Percentiles rank a stretch among this genome's conserved stretches.
Evolutionary conservation across 768 basidiomycete genomes (phyloP).

Genomic region (Mrakia hoshinonis): DNA sequence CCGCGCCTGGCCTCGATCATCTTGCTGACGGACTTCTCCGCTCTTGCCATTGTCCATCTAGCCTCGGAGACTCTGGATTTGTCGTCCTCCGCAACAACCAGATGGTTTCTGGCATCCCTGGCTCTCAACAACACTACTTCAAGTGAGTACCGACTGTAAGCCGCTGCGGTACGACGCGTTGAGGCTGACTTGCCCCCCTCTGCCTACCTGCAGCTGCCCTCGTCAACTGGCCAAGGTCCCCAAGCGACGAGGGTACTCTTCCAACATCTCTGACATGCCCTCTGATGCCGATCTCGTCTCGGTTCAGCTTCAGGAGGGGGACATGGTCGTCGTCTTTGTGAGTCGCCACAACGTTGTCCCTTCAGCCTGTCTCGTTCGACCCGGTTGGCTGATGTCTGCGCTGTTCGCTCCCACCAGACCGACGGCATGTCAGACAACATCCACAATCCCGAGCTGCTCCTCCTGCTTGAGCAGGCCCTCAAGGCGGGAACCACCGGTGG

Average conservation of each 20-base stretch:
- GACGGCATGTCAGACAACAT: constrained; percentile 42
- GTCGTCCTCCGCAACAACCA: constrained; percentile 35
- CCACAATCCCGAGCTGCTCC: constrained; percentile 32
- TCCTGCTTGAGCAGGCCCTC: constrained; percentile 16
- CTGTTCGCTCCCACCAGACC: constrained; percentile 32
- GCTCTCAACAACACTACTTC: constrained; percentile 28
- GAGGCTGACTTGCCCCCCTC: background rate
- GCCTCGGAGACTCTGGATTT: constrained; percentile 41
- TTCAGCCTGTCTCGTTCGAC: background rate
- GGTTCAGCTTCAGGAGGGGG: constrained; percentile 32
- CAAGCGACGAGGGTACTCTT: background rate
- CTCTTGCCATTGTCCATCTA: constrained; percentile 26
- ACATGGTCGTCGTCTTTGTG: constrained; percentile 38
- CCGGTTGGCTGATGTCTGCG: background rate
- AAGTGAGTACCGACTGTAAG: background rate
- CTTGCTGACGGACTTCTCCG: background rate
- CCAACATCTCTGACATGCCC: constrained; percentile 35
- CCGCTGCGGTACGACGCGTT: constrained; percentile 31
- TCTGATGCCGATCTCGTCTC: constrained; percentile 34
- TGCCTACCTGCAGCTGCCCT: constrained; percentile 33
- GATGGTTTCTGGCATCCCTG: constrained; percentile 19
- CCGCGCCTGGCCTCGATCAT: background rate
- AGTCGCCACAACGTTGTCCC: background rate
- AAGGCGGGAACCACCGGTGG: background rate
- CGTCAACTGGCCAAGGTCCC: constrained; percentile 34